Evolutionary conservation across 345 rosid genomes (phyloP), one percentile per base, ranked within the genome.

Genomic region (Eutrema heterophyllum): DNA sequence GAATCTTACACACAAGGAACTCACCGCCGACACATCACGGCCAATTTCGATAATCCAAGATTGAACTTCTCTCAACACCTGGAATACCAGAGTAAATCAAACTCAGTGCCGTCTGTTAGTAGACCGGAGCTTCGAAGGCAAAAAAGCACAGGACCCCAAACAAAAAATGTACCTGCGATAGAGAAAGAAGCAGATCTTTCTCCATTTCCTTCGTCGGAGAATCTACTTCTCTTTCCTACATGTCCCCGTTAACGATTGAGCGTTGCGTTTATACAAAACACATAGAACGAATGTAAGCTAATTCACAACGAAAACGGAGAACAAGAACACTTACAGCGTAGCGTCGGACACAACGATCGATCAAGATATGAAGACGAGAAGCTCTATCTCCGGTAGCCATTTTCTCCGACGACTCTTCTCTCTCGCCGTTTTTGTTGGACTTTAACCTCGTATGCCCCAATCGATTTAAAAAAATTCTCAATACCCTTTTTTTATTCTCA

Each of bases 1-100:
- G 4, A 66, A 15, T 46, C 38, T 11, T 26, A 52, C 15, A 72
- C 14, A 58, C 26, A 66, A 6, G 2, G 67, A 54, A 24, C 77
- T 71, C 67, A 44, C 81, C 56, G 41, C 24, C 45, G 49, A 68
- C 4, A 77, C 75, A 77, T 78, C 80, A 54, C 40, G 2, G 48
- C 50, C 75, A 24, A 62, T 70, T 53, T 83, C 82, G 4, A 32
- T 35, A 9, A 18, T 84, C 85, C 83, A 81, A 40, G 70, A 73
- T 77, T 79, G 86, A 55, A 91, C 77, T 55, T 83, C 82, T 69
- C 82, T 84, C 54, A 68, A 71, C 39, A 84, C 80, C 92, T 85
- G 65, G 43, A 60, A 61, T 18, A 51, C 36, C 35, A 52, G 46
- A 55, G 62, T 33, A 33, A 33, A 36, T 16, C 48, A 27, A 60